Conservation (phyloP, 805 yeast genomes). For the Nakazawaea molendinolei region DNA sequence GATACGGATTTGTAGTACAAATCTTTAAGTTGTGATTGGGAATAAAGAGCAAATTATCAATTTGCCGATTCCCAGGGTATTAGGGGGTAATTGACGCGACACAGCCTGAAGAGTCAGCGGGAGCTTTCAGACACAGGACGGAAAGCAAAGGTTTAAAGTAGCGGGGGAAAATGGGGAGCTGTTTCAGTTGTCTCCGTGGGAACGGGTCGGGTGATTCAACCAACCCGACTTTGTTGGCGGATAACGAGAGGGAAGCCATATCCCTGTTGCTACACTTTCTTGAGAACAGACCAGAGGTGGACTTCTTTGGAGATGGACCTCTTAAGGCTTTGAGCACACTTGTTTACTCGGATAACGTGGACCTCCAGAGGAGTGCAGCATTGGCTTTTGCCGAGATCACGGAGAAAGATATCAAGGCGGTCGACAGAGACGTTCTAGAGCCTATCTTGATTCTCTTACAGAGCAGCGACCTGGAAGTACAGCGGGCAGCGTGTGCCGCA, state of each 20-base stretch:
- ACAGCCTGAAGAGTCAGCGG: too few species aligned
- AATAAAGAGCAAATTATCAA: too few species aligned
- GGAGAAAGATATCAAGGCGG: constrained; percentile 90
- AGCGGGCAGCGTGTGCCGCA: constrained; percentile 98
- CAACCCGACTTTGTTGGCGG: constrained; percentile 82
- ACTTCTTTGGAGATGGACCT: constrained; percentile 83
- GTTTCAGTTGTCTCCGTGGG: constrained; percentile 39
- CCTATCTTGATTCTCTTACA: constrained; percentile 87
- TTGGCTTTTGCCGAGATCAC: constrained; percentile 98
- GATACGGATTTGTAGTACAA: too few species aligned
- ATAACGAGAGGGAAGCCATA: constrained; percentile 95
- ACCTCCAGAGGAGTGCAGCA: constrained; percentile 94
- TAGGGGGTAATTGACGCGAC: too few species aligned
- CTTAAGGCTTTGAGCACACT: constrained; percentile 84
- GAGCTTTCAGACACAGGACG: too few species aligned
- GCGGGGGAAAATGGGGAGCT: constrained; percentile 47
- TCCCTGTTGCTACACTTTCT: constrained; percentile 81
- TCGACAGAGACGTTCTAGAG: constrained; percentile 84
- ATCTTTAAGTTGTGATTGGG: too few species aligned
- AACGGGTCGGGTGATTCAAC: constrained; percentile 41
- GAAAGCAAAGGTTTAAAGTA: too few species aligned
- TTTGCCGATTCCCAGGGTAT: too few species aligned
- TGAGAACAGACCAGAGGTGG: constrained; percentile 84
- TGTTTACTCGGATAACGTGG: constrained; percentile 91
- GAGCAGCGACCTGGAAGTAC: constrained; percentile 87